A percentile compares a stretch with the other conserved stretches of the same genome.
Conservation (phyloP, 768 basidiomycete species). For the Trametes meyenii region DNA sequence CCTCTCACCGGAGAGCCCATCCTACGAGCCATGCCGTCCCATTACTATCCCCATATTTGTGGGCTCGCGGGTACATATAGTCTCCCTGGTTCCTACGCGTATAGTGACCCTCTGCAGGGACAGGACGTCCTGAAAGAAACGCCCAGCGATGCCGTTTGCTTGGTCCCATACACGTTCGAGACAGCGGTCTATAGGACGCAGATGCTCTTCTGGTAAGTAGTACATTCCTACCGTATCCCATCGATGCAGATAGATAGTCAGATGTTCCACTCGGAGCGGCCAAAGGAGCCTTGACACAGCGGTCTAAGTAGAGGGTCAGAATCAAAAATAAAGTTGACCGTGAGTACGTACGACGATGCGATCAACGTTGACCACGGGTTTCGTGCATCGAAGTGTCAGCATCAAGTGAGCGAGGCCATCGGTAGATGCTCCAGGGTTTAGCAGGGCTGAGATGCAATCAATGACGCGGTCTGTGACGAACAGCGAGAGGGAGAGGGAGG, state of each 20-base stretch:
- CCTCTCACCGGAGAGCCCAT: too few relatives aligned
- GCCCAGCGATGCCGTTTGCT: not conserved
- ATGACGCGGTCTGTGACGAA: slow-evolving; percentile 7
- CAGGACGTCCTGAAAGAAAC: not conserved
- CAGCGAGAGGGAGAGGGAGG: slow-evolving; percentile 3
- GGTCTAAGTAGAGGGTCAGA: not conserved
- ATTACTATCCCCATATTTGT: too few relatives aligned
- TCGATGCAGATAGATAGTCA: not conserved
- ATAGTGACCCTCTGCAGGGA: not conserved
- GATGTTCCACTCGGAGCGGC: slow-evolving; percentile 1
- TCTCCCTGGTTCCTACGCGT: too few relatives aligned
- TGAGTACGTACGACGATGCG: slow-evolving; percentile 4
- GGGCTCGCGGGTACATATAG: too few relatives aligned
- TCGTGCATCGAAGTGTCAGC: slow-evolving; percentile 3
- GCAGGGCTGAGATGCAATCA: slow-evolving; percentile 1
- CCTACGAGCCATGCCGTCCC: too few relatives aligned
- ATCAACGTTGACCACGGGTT: slow-evolving; percentile 1
- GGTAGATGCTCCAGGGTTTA: not conserved
- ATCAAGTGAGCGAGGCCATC: not conserved
- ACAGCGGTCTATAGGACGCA: not conserved
- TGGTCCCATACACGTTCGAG: not conserved
- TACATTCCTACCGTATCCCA: slow-evolving; percentile 9
- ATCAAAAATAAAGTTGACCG: not conserved
- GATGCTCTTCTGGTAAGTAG: not conserved
- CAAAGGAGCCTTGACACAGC: not conserved